Evolutionary conservation across 768 basidiomycete genomes (phyloP).

Genomic region (Hydnomerulius pinastri): DNA sequence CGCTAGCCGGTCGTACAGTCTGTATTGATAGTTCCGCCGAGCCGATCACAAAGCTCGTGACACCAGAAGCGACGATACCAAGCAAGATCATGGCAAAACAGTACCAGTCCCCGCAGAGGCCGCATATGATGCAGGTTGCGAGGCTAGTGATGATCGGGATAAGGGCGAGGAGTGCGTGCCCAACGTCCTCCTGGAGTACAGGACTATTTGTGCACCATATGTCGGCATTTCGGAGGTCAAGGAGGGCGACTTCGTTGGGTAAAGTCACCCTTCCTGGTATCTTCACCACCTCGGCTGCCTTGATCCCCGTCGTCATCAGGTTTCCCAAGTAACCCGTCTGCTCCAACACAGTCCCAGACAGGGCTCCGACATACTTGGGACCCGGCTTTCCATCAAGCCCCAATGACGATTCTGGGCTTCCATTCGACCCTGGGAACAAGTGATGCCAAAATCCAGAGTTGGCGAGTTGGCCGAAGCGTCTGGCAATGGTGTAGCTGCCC

Average conservation of each 20-base stretch:
- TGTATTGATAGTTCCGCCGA: conserved; percentile 23
- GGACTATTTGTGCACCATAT: conserved; percentile 6
- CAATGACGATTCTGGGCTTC: conserved; percentile 20
- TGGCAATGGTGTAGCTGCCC: conserved; percentile 32
- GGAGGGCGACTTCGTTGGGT: conserved; percentile 15
- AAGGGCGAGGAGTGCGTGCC: conserved; percentile 7
- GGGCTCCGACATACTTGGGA: conserved; percentile 27
- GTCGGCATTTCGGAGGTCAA: conserved; percentile 7
- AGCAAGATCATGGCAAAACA: conserved; percentile 33
- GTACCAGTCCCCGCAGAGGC: conserved; percentile 29
- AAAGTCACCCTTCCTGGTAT: conserved; percentile 23
- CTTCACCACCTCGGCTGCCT: conserved; percentile 2
- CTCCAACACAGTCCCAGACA: conserved; percentile 23
- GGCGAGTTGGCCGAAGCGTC: conserved; percentile 31
- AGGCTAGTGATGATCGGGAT: conserved; percentile 27
- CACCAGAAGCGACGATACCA: conserved; percentile 29
- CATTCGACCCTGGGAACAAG: conserved; percentile 21
- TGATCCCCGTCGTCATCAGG: conserved; percentile 18
- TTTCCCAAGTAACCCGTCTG: conserved; percentile 25
- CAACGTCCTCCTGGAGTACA: conserved; percentile 6
- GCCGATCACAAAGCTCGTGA: conserved; percentile 28
- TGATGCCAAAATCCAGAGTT: conserved; percentile 28
- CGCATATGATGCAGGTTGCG: conserved; percentile 22
- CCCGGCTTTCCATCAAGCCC: conserved; percentile 30
- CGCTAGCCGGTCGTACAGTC: conserved; percentile 14